Percentiles rank a stretch among this genome's conserved stretches.
phyloP scores from a whole-genome alignment of 2,329 filamentous ascomycete genomes.

The Cadophora luteo-olivacea region DNA sequence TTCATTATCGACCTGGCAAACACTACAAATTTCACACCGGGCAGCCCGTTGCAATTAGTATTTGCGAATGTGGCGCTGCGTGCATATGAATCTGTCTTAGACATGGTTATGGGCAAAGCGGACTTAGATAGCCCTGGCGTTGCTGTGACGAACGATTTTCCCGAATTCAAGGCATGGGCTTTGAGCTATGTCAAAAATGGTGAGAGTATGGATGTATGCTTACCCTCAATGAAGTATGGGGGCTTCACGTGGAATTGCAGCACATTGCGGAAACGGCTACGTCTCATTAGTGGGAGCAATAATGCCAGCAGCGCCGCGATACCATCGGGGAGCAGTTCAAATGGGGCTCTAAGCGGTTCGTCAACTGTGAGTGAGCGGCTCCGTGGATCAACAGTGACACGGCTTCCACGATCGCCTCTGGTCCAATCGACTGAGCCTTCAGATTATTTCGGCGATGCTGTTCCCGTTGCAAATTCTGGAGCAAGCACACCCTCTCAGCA shows the following conservation, averaged over 20 bases:
- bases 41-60: conserved; percentile 62
- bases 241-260: conserved; percentile 74
- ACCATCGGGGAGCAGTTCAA: conserved; percentile 34
- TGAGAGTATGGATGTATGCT: conserved; percentile 58
- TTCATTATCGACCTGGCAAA: conserved; percentile 76
- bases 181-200: conserved; percentile 60
- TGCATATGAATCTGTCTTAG: conserved; percentile 44
- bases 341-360: conserved; percentile 30
- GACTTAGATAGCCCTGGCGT: conserved; percentile 45
- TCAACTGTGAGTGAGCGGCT: conserved; percentile 32
- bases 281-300: conserved; percentile 67
- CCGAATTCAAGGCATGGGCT: conserved; percentile 74
- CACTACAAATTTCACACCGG: conserved; percentile 57
- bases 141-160: conserved; percentile 54
- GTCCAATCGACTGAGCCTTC: conserved; percentile 29
- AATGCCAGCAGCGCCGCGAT: conserved; percentile 39
- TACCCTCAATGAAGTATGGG: conserved; percentile 65
- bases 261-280: conserved; percentile 71
- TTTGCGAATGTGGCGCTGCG: conserved; percentile 74
- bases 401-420: conserved; percentile 28
- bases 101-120: conserved; percentile 40
- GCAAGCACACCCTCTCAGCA: conserved; percentile 13
- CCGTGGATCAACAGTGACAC: conserved; percentile 10
- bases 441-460: conserved; percentile 43
- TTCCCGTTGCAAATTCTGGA: neutral